Base-by-base conservation (phyloP, 495 filamentous ascomycete species). In the Rusavskia elegans region DNA sequence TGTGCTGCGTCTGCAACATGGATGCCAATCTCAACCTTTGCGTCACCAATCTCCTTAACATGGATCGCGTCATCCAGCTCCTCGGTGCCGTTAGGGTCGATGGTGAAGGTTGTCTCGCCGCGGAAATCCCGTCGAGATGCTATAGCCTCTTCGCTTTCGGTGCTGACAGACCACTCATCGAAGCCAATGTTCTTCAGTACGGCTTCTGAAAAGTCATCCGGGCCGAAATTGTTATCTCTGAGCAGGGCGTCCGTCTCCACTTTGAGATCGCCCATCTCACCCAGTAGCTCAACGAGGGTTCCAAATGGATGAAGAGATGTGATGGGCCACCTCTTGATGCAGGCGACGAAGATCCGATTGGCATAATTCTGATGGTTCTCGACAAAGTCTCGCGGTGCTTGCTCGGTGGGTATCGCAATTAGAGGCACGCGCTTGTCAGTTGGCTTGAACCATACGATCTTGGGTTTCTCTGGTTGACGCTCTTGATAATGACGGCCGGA, bases 371-470 rank as follows among this genome's bases (percentile, higher is more conserved):
- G 88, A 64, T 98, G 92, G 65, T 90, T 94, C 74, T 98, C 92
- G 40, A 98, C 92, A 57, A 98, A 98, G 71, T 97, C 92, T 17
- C 88, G 83, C 3, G 92, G 92, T 10, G 92, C 92, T 66, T 98
- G 92, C 66, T 98, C 92, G 6, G 92, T 98, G 10, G 92, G 92
- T 55, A 98, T 98, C 38, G 92, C 92, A 65, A 98, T 97, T 57
- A 98, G 70, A 55, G 93, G 92, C 42, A 98, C 92, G 60, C 92
- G 85, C 76, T 98, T 98, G 67, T 98, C 92, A 1, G 92, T 98
- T 51, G 92, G 92, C 74, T 98, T 98, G 74, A 98, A 98, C 92
- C 92, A 98, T 32, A 98, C 92, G 69, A 98, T 98, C 81, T 98
- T 98, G 38, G 92, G 92, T 68, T 95, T 97, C 50, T 98, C 93